Base-by-base conservation (phyloP, 306 rosid genomes). In the Corylus americana region DNA sequence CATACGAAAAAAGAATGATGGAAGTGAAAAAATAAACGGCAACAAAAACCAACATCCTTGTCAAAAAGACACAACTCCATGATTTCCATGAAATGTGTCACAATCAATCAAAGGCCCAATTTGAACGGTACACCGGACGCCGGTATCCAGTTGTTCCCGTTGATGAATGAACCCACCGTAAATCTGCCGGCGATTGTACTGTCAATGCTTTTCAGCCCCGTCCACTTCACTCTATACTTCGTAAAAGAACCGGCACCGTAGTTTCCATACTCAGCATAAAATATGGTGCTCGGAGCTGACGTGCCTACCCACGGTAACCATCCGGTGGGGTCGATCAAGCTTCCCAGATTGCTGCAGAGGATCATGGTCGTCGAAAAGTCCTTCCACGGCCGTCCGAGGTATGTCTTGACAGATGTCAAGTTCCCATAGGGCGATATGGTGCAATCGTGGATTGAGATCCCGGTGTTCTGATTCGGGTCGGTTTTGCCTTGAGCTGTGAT, bases 381-480 rank as follows among this genome's bases (percentile, higher is more conserved):
- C 96, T 90, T 94, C 97, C 98, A 90, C 0, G 97, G 97, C 69
- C 97, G 87, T 27, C 97, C 98, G 11, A 94, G 90, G 80, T 84
- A 94, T 22, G 96, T 92, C 48, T 71, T 10, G n/a, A 90, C 89
- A 0, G 85, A 55, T 47, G 87, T 84, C 62, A 90, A 74, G 82
- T 92, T 5, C 12, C 88, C 97, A 16, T 29, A 84, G 4, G 97
- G 92, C 48, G 54, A 48, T 67, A 94, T 83, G 22, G 12, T 81
- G 77, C 90, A 90, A 58, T 83, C 80, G 8, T 92, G 97, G 12
- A 92, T 84, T 11, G 94, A 81, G 48, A 86, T 87, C 44, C 97
- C 98, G 0, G 96, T 94, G 84, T 89, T 90, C 83, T 90, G 90
- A 55, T 90, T 90, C 0, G 98, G 97, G 55, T 94, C 98, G 12